Percentiles rank a stretch among this genome's conserved stretches.
Evolutionary conservation across 1,284 basidiomycete species (phyloP).

Genomic region (Malassezia furfur): DNA sequence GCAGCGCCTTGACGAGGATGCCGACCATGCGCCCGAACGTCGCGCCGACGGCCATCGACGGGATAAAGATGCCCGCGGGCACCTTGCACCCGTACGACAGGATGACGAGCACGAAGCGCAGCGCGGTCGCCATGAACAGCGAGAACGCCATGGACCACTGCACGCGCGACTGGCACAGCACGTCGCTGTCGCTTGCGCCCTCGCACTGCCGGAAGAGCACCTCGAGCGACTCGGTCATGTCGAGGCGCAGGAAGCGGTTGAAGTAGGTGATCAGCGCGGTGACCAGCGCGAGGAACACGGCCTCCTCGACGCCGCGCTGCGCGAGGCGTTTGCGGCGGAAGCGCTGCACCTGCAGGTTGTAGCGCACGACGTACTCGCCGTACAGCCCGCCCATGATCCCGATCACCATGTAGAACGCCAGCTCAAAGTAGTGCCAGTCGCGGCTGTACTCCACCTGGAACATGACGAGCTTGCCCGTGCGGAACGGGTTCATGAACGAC

Average conservation of each 20-base stretch:
- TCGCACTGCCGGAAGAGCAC: conserved; percentile 94
- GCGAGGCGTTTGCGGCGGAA: conserved; percentile 83
- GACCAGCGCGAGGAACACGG: conserved; percentile 70
- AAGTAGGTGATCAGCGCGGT: conserved; percentile 88
- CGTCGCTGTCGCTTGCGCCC: conserved; percentile 79
- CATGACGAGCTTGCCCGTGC: conserved; percentile 92
- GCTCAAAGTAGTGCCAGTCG: conserved; percentile 99
- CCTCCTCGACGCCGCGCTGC: conserved; percentile 76
- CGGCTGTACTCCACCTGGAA: conserved; percentile 96
- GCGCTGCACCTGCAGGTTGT: conserved; percentile 85
- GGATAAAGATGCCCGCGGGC: conserved; percentile 94
- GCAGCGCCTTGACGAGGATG: conserved; percentile 73
- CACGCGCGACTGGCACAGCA: conserved; percentile 85
- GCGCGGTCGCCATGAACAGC: conserved; percentile 76
- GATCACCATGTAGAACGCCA: conserved; percentile 84
- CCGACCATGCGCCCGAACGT: conserved; percentile 84
- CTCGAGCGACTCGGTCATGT: conserved; percentile 97
- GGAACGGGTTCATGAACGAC: conserved; percentile 95
- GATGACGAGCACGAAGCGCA: conserved; percentile 76
- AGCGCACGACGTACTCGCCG: conserved; percentile 91
- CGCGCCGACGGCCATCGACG: conserved; percentile 91
- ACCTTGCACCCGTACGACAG: conserved; percentile 93
- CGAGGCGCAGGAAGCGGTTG: conserved; percentile 87
- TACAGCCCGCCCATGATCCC: conserved; percentile 95
- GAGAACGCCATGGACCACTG: conserved; percentile 96